Percentiles rank a stretch among this genome's conserved stretches.
phyloP scores from a whole-genome alignment of 208 protist genomes.

The Leishmania major region DNA sequence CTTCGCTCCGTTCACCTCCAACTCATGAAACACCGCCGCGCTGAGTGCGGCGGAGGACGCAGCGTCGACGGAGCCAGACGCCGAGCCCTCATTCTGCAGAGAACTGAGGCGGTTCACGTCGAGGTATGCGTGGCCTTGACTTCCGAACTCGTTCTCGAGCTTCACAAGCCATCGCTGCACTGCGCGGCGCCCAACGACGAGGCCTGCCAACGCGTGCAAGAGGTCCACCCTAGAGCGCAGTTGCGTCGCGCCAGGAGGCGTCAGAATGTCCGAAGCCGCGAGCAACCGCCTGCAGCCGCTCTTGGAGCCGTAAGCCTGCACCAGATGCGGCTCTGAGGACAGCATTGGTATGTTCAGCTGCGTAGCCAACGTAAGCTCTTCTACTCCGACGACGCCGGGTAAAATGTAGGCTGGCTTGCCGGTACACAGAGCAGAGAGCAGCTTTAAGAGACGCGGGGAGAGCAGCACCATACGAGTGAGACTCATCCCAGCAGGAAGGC shows the following conservation, averaged over 20 bases:
- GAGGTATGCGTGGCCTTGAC: slow-evolving; percentile 89
- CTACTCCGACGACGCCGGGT: slow-evolving; percentile 80
- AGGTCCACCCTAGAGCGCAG: slow-evolving; percentile 66
- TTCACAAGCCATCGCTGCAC: slow-evolving; percentile 89
- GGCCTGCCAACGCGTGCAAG: slow-evolving; percentile 53
- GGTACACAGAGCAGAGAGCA: slow-evolving; percentile 63
- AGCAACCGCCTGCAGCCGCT: slow-evolving; percentile 77
- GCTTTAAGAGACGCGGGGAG: slow-evolving; percentile 81
- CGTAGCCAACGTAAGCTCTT: slow-evolving; percentile 85
- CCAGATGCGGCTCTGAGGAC: slow-evolving; percentile 69
- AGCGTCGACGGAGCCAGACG: not conserved
- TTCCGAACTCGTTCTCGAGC: slow-evolving; percentile 87
- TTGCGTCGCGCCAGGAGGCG: slow-evolving; percentile 57
- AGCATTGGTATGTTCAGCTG: slow-evolving; percentile 89
- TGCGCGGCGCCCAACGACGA: slow-evolving; percentile 77
- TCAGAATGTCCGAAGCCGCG: slow-evolving; percentile 77
- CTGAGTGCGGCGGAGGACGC: slow-evolving; percentile 16
- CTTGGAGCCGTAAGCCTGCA: slow-evolving; percentile 86
- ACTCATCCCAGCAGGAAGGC: slow-evolving; percentile 71
- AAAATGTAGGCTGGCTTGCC: slow-evolving; percentile 81
- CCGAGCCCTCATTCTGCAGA: slow-evolving; percentile 26
- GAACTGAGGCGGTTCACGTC: slow-evolving; percentile 79
- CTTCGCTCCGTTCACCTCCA: slow-evolving; percentile 70
- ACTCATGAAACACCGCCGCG: slow-evolving; percentile 52
- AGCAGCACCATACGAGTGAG: slow-evolving; percentile 78